These are phyloP conservation scores for Nectriaceae sp. DNA, from an alignment of 2,329 filamentous ascomycete species.

Conservation along the genomic window DNA sequence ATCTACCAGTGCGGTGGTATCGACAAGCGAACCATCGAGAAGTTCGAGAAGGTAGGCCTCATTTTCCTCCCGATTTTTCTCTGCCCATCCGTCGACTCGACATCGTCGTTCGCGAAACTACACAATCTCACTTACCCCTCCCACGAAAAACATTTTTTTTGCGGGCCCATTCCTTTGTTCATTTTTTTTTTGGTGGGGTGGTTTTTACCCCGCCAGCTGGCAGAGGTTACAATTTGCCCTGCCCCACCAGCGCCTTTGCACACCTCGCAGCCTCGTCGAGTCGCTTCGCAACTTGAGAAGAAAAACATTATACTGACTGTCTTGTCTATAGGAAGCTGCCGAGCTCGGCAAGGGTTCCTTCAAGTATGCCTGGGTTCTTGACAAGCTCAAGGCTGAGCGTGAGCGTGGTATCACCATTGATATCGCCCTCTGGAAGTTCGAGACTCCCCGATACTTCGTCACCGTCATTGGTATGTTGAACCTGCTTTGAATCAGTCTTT, in stretches of 20 bases:
- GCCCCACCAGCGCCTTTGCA: slow-evolving; percentile 5
- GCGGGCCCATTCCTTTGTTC: slow-evolving; percentile 6
- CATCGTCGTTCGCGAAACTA: slow-evolving; percentile 16
- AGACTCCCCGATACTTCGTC: slow-evolving; percentile 96
- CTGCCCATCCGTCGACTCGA: slow-evolving; percentile 11
- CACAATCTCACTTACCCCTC: slow-evolving; percentile 7
- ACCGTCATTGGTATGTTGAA: slow-evolving; percentile 83
- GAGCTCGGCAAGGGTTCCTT: slow-evolving; percentile 99
- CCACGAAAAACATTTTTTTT: slow-evolving; percentile 20
- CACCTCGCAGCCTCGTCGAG: slow-evolving; percentile 12
- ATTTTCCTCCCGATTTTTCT: slow-evolving; percentile 20
- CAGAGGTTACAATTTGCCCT: slow-evolving; percentile 10
- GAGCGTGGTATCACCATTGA: slow-evolving; percentile 99
- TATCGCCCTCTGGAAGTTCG: slow-evolving; percentile 99
- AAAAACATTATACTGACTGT: slow-evolving; percentile 17
- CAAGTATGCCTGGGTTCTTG: slow-evolving; percentile 99
- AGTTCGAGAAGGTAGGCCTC: slow-evolving; percentile 97
- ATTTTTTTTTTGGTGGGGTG: slow-evolving; percentile 17
- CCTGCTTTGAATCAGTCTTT: background rate
- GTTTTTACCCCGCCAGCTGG: slow-evolving; percentile 22
- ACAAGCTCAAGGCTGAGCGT: slow-evolving; percentile 99
- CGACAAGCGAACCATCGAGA: slow-evolving; percentile 99
- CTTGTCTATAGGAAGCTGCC: slow-evolving; percentile 78
- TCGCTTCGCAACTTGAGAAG: background rate
- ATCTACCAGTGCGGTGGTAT: slow-evolving; percentile 99